Evolutionary conservation across 805 yeast genomes (phyloP).

Genomic region (Kluyveromyces starmeri): DNA sequence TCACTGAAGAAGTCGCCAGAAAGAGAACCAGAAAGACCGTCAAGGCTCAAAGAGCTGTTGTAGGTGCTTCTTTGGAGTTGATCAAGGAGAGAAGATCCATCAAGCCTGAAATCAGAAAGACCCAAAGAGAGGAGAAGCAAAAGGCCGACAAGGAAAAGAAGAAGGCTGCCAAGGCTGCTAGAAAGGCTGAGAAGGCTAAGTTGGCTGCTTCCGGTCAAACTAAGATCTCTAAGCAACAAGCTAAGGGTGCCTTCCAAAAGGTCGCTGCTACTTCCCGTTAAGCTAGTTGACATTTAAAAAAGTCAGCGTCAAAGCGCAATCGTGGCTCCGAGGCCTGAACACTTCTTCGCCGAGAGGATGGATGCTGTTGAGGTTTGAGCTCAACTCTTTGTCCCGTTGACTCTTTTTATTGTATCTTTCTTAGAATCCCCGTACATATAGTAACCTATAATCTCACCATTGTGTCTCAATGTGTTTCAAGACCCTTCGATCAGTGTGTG

Average conservation of each 20-base stretch:
- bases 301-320: no score
- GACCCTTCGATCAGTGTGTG: no score
- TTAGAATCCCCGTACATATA: conserved; percentile 2
- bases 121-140: conserved; percentile 87
- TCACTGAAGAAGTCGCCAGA: conserved; percentile 96
- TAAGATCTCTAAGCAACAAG: conserved; percentile 88
- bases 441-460: conserved; percentile 5
- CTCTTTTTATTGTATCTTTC: neutral
- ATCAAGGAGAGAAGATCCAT: conserved; percentile 95
- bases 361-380: no score
- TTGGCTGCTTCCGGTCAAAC: conserved; percentile 67
- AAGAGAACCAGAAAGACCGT: conserved; percentile 96
- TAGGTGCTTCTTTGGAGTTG: conserved; percentile 97
- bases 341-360: no score
- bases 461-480: conserved; percentile 4
- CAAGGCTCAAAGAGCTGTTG: conserved; percentile 98
- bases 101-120: conserved; percentile 97
- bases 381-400: no score
- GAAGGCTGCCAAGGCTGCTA: conserved; percentile 87
- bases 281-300: no score
- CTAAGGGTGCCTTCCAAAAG: conserved; percentile 97
- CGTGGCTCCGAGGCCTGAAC: no score
- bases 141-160: conserved; percentile 77
- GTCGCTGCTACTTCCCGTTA: conserved; percentile 96
- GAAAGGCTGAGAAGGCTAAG: conserved; percentile 90